phyloP scores from a whole-genome alignment of 306 rosid genomes.

The Acacia crassicarpa region DNA sequence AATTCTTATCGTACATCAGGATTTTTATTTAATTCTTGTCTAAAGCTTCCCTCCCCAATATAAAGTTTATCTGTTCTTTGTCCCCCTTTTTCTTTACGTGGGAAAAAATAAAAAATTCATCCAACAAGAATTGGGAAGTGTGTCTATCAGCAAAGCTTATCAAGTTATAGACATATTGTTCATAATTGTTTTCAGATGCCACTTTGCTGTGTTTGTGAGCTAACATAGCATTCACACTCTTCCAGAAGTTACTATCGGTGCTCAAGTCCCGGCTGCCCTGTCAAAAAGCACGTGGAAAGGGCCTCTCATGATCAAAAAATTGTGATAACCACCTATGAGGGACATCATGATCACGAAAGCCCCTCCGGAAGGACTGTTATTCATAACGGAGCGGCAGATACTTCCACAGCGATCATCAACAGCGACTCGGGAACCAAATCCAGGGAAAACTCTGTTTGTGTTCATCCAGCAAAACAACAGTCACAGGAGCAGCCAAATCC shows the following conservation, averaged over 20 bases:
- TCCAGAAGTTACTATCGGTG: constrained; percentile 93
- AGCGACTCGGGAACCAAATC: constrained; percentile 39
- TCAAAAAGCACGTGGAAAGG: constrained; percentile 87
- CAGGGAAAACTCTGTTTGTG: constrained; percentile 26
- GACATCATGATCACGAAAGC: constrained; percentile 71
- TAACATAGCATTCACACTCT: constrained; percentile 22
- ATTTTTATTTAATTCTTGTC: neutral
- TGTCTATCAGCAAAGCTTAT: neutral
- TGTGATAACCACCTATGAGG: constrained; percentile 80
- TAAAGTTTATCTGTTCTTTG: neutral
- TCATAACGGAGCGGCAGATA: constrained; percentile 43
- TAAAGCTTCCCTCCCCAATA: neutral
- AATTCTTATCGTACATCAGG: neutral
- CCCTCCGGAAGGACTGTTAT: constrained; percentile 58
- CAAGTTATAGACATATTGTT: neutral
- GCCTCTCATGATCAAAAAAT: constrained; percentile 67
- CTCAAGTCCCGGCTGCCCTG: constrained; percentile 85
- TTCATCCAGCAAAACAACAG: constrained; percentile 23
- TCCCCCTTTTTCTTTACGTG: too few relatives aligned
- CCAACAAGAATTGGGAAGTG: constrained; percentile 2
- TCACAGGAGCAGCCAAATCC: constrained; percentile 26
- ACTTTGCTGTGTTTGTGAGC: constrained; percentile 2
- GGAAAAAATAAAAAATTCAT: neutral
- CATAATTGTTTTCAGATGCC: constrained; percentile 19
- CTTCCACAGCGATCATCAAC: constrained; percentile 24